Percentiles rank a stretch among this genome's conserved stretches.
Conservation (phyloP, 257 asterid genomes). For the Capsicum rhomboideum region DNA sequence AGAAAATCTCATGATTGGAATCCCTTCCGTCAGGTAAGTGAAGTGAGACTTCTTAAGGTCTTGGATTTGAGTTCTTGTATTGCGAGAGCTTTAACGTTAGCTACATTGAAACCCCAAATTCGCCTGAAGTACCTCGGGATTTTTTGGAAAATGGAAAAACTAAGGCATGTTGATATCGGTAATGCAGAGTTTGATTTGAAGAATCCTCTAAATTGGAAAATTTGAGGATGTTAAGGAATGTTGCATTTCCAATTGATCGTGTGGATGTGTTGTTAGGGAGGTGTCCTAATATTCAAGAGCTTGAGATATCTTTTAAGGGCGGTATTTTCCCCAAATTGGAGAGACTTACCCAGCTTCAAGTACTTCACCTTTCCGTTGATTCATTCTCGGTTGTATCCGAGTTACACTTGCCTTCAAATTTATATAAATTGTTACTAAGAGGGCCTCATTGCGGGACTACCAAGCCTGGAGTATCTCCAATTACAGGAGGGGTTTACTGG, state of each 20-base stretch:
- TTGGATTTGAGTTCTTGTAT: no score
- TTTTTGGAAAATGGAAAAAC: no score
- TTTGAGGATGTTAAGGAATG: background rate
- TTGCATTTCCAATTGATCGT: no score
- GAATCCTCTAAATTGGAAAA: background rate
- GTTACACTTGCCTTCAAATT: background rate
- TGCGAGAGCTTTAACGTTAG: no score
- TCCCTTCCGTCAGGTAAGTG: no score
- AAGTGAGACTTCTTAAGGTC: no score
- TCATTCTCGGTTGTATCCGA: background rate
- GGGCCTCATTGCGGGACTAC: background rate
- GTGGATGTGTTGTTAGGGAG: background rate
- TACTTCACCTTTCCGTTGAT: background rate
- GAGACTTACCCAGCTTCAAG: background rate
- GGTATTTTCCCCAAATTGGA: background rate
- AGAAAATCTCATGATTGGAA: no score
- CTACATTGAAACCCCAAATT: no score
- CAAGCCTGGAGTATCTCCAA: background rate
- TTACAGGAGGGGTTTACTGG: rapidly evolving
- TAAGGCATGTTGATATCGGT: no score
- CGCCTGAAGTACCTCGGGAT: no score
- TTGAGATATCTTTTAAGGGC: background rate
- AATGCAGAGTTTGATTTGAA: background rate
- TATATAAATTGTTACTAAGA: background rate
- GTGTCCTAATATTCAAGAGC: background rate